Evolutionary conservation across 2,329 filamentous ascomycete genomes (phyloP), one percentile per base, ranked within the genome.

Genomic region (Plectosphaerella sp.): DNA sequence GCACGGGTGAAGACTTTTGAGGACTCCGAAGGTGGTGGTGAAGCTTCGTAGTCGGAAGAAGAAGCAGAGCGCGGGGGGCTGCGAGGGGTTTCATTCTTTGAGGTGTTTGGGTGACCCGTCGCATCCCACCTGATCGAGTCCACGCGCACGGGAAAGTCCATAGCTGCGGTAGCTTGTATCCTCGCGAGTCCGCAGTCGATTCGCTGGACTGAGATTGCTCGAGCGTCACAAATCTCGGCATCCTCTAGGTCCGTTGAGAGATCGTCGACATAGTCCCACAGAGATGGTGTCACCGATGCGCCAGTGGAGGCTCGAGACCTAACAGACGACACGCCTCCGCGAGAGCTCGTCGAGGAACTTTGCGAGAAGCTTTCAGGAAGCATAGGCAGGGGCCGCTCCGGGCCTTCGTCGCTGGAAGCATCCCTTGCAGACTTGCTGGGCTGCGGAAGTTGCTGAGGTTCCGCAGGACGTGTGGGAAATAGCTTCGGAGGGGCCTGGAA

Each of bases 401-500:
- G 45, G 36, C 65, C 62, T 2, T 56, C 54, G 11, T 58, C 57
- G 20, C 49, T 39, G n/a, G 52, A 53, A 4, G 50, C 50, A 39
- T 68, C 65, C 20, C 63, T 57, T 7, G 59, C 39, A 8, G 53
- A 54, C 52, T 70, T 70, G 61, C 64, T 64, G 12, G 67, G 65
- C 54, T 68, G 64, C 12, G 65, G 66, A 2, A 65, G 22, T 5
- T 49, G 49, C 11, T 45, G 49, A 35, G n/a, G 42, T 10, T 50
- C 48, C 5, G 22, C 22, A 10, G 39, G 39, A n/a, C 51, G 46
- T 10, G 54, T 51, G 8, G 41, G 45, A 16, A 66, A 54, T 37
- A 66, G 52, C 54, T 69, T 63, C 4, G 69, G 63, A 11, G 65
- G 63, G 47, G 62, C 65, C 24, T 65, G 61, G 41, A 70, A 62